Base-by-base conservation (phyloP, 805 yeast species). In the Yarrowia porcina region DNA sequence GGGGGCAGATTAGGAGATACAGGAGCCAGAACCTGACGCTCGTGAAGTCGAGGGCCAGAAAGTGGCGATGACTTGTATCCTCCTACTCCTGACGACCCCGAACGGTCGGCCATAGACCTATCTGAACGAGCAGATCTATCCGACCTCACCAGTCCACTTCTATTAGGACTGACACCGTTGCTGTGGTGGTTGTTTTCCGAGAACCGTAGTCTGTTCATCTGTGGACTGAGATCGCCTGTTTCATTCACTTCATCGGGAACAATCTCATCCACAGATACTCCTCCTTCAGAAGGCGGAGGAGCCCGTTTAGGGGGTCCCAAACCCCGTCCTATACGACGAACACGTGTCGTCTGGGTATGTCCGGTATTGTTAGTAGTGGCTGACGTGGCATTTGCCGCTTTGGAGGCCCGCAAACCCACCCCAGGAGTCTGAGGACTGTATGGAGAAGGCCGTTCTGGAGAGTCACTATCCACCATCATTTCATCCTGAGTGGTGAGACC, bases 231-330 rank as follows among this genome's bases (percentile, higher is more conserved):
- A 12, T 52, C 59, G 13, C 59, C 59, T 8, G 33, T 33, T 20
- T 36, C 59, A 17, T 30, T 28, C 7, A 11, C 44, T 8, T 36
- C 59, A 8, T 52, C 59, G 12, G 25, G 30, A 11, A 18, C 52
- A 35, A 45, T 18, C 25, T 18, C 36, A 13, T 45, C 36, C 1
- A n/a, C 41, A 36, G 38, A 12, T 6, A 11, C 56, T 3, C 41
- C 57, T 12, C 33, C 59, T 13, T 36, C 59, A 1, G 38, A 17
- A 11, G 59, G 59, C 30, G 56, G 54, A n/a, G 54, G 45, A 6
- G 65, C 52, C 8, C 65, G 49, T 28, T 63, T 63, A 8, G 65
- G 65, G 6, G 65, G 65, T 0, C 65, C 65, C 25, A 63, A 42
- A 9, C 57, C 30, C 9, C 32, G 18, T n/a, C 45, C 50, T 50